Evolutionary conservation across 2,329 filamentous ascomycete genomes (phyloP).

Genomic region (Fusarium tjaetaba): DNA sequence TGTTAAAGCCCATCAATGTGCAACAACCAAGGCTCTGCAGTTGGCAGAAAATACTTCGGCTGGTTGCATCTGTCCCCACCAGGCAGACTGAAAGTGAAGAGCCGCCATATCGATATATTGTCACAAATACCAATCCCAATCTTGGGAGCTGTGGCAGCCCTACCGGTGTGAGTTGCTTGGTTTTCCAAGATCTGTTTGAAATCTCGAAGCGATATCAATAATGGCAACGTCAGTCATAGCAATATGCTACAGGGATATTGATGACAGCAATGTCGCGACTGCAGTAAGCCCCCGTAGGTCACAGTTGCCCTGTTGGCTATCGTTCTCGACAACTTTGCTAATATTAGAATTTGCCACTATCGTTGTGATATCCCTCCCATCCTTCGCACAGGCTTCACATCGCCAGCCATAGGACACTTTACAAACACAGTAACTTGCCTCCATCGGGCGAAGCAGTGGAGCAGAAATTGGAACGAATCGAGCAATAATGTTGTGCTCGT

Average conservation of each 20-base stretch:
- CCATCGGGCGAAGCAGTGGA: not conserved
- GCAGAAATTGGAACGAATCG: not conserved
- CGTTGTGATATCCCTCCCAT: slow-evolving; percentile 27
- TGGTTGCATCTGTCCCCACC: slow-evolving; percentile 20
- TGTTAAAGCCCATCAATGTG: slow-evolving; percentile 28
- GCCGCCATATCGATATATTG: slow-evolving; percentile 7
- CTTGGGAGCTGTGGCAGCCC: not conserved
- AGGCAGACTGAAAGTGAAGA: slow-evolving; percentile 2
- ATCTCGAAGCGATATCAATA: not conserved
- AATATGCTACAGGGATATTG: slow-evolving; percentile 13
- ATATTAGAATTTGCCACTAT: slow-evolving; percentile 35
- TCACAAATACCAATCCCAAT: not conserved
- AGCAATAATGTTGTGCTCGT: not conserved
- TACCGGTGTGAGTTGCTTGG: not conserved
- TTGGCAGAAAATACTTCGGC: slow-evolving; percentile 2
- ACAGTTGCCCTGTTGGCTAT: slow-evolving; percentile 20
- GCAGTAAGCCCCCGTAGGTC: slow-evolving; percentile 12
- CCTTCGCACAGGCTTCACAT: slow-evolving; percentile 8
- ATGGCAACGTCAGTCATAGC: not conserved
- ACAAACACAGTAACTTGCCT: slow-evolving; percentile 14
- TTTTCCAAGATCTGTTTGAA: not conserved
- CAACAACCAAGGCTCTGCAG: slow-evolving; percentile 14
- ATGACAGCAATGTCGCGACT: slow-evolving; percentile 23
- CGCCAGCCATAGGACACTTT: slow-evolving; percentile 7
- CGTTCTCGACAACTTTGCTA: slow-evolving; percentile 17